Evolutionary conservation across 768 basidiomycete genomes (phyloP), one percentile per base, ranked within the genome.

Genomic region (Podaxis sp.): DNA sequence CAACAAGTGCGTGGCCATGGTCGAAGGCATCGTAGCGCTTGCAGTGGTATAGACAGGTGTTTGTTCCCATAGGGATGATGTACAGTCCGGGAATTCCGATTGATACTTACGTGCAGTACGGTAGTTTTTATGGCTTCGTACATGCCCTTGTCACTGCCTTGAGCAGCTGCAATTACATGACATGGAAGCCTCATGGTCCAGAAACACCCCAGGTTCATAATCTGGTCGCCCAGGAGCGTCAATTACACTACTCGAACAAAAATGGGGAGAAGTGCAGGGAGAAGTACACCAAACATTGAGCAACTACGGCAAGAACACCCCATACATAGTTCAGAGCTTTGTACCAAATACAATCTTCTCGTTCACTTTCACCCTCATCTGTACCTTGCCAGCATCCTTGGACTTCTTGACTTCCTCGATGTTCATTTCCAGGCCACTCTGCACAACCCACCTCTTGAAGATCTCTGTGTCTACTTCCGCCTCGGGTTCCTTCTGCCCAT

Each of bases 381-480:
- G 68, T 15, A 63, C 63, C 49, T 64, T 65, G n/a, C 61, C 40
- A 13, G 22, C 44, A 44, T 55, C 42, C 44, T 71, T 75, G 0
- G 69, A 70, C 61, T 68, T 72, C 61, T 71, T 73, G 19, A 81
- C 71, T 24, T 79, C 76, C 11, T 74, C 65, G 54, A 77, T 68
- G 70, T 74, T 81, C 64, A 63, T 75, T 69, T 67, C 77, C 71
- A 69, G 72, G 48, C 68, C 85, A 66, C 86, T 84, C 63, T 81
- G 80, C 12, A 72, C 24, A 1, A 77, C 67, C 81, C 81, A 90
- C 52, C 85, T 76, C 57, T 66, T 70, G 64, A 88, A 84, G 0
- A 84, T 81, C 61, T 86, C 84, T 4, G 74, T 63, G 62, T 89
- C 87, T 1, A 76, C 71, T 3, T 77, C 74, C 2, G 69, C 67